These are phyloP conservation scores for Suillus hirtellus DNA, from an alignment of 768 basidiomycete genomes.

Conservation along the genomic window DNA sequence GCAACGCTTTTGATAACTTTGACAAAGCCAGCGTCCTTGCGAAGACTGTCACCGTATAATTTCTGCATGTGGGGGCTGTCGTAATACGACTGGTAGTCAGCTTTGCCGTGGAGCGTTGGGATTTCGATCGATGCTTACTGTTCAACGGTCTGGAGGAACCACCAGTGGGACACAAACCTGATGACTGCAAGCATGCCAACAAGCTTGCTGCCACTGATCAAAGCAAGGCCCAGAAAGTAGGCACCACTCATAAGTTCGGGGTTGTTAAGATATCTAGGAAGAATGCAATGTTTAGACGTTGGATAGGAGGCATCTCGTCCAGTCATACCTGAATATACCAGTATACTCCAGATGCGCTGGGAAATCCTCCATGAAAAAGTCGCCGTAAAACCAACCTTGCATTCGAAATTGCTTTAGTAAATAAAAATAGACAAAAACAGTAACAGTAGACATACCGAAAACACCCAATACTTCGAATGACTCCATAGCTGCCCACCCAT, in stretches of 20 bases:
- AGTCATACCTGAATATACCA: constrained; percentile 85
- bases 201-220: constrained; percentile 92
- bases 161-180: constrained; percentile 88
- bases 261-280: constrained; percentile 80
- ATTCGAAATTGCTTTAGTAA: not conserved
- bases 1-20: constrained; percentile 97
- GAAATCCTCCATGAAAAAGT: constrained; percentile 95
- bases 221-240: constrained; percentile 89
- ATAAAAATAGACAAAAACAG: not conserved
- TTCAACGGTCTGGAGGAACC: constrained; percentile 92
- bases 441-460: constrained; percentile 59
- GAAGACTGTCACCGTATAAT: constrained; percentile 88
- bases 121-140: constrained; percentile 55
- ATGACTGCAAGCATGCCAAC: constrained; percentile 83
- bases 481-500: constrained; percentile 88
- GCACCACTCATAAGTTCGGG: constrained; percentile 96
- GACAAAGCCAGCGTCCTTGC: constrained; percentile 96
- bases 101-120: not conserved
- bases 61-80: constrained; percentile 96
- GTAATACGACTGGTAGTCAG: not conserved
- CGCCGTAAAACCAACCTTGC: constrained; percentile 96
- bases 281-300: not conserved
- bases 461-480: constrained; percentile 92
- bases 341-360: constrained; percentile 90
- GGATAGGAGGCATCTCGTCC: not conserved